phyloP scores from a whole-genome alignment of 2,329 filamentous ascomycete genomes.

The Biscogniauxia marginata region DNA sequence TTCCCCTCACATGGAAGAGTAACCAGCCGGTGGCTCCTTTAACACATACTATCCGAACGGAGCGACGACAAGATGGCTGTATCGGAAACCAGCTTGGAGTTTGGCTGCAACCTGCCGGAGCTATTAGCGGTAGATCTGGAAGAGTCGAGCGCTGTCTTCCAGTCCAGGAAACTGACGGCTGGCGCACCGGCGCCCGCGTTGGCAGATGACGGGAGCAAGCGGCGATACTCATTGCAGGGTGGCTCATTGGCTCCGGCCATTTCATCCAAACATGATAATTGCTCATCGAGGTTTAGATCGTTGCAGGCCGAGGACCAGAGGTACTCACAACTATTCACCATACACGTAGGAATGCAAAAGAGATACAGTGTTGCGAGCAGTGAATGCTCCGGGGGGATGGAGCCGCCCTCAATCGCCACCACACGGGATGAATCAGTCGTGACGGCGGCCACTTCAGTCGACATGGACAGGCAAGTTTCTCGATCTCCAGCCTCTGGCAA shows the following conservation, averaged over 20 bases:
- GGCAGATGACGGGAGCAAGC: slow-evolving; percentile 28
- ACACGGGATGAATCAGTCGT: slow-evolving; percentile 38
- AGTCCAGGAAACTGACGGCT: slow-evolving; percentile 51
- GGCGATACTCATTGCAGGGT: slow-evolving; percentile 26
- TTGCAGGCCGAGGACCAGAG: slow-evolving; percentile 24
- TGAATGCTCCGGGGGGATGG: slow-evolving; percentile 36
- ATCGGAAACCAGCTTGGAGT: slow-evolving; percentile 6
- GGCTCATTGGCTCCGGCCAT: slow-evolving; percentile 16
- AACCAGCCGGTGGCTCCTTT: no score
- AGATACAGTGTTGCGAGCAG: slow-evolving; percentile 32
- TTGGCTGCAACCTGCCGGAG: slow-evolving; percentile 52
- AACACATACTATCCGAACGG: not conserved
- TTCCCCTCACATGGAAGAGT: no score
- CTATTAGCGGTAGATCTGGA: slow-evolving; percentile 55
- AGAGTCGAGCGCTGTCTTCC: slow-evolving; percentile 46
- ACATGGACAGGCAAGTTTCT: slow-evolving; percentile 31
- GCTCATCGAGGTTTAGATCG: slow-evolving; percentile 23
- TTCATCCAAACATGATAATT: slow-evolving; percentile 14
- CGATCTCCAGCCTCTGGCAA: slow-evolving; percentile 5
- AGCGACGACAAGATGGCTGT: not conserved
- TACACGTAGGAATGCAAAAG: slow-evolving; percentile 18
- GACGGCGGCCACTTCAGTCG: slow-evolving; percentile 42
- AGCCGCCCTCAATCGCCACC: slow-evolving; percentile 32
- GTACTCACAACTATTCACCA: slow-evolving; percentile 25
- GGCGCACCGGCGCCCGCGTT: slow-evolving; percentile 44